Base-by-base conservation (phyloP, 805 yeast species). In the Nakazawaea ishiwadae region DNA sequence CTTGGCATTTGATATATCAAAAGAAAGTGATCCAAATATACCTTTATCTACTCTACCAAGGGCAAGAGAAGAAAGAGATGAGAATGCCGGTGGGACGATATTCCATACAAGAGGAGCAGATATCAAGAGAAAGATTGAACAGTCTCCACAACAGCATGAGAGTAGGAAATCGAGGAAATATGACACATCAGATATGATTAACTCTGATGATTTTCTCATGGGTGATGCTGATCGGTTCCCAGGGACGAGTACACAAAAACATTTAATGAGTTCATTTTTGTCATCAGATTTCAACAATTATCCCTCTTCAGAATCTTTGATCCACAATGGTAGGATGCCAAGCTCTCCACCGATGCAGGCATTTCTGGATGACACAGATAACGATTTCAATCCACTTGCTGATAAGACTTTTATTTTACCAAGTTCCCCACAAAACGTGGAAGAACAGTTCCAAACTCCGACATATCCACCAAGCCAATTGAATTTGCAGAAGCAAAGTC, bases 1-100 rank as follows among this genome's bases (percentile, higher is more conserved):
- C 4, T 68, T 73, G 58, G 74, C 79, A 4, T 74, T 59, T 48
- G 68, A 63, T 44, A 55, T 65, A 2, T 63, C 73, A 2, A 50
- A 65, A 16, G 44, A 58, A 0, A 53, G 54, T 21, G 66, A 62
- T 28, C 18, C 44, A n/a, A 40, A 44, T 4, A 48, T 54, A 10
- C 61, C 68, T 0, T 49, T 72, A 15, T 60, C 63, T 31, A 59
- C 67, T 1, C 59, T 63, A 12, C 77, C 77, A 2, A 50, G 69
- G 37, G 67, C 65, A 14, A 49, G 68, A 26, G 55, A 49, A 9
- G 60, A 59, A 6, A 60, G 65, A 14, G 75, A 71, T 48, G 62
- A 60, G 46, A 68, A 72, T 52, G 75, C 75, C 9, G 56, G 65
- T 4, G 69, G 73, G 35, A 54, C 61, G 1, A 55, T 51, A 42